Evolutionary conservation across 164 flowering plant genomes (phyloP).

Genomic region (Platanus orientalis): DNA sequence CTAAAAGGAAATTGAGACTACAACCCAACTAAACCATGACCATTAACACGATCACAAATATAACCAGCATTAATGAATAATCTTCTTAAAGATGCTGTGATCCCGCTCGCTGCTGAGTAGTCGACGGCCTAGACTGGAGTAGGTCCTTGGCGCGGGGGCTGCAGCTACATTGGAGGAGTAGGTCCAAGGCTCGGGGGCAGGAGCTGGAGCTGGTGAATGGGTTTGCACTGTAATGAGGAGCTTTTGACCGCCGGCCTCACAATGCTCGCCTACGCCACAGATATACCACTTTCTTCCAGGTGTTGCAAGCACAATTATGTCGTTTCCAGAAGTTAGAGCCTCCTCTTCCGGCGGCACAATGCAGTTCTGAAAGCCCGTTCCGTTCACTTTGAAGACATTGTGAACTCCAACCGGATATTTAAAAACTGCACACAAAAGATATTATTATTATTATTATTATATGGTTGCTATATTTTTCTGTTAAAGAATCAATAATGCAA

Average conservation of each 20-base stretch:
- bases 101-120: slow-evolving; percentile 3
- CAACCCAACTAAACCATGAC: not conserved
- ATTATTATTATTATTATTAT: not conserved
- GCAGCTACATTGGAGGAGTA: not conserved
- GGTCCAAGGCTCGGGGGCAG: slow-evolving; percentile 20
- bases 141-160: not conserved
- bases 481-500: too few relatives aligned
- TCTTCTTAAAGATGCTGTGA: not conserved
- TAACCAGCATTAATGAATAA: not conserved
- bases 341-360: too few relatives aligned
- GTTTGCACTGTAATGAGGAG: too few relatives aligned
- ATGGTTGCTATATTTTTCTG: too few relatives aligned
- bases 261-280: too few relatives aligned
- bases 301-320: too few relatives aligned
- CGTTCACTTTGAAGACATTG: too few relatives aligned
- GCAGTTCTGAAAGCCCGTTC: too few relatives aligned
- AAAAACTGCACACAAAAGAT: slow-evolving; percentile 18
- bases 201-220: slow-evolving; percentile 9
- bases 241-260: too few relatives aligned
- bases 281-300: too few relatives aligned
- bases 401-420: slow-evolving; percentile 15
- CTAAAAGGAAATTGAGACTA: too few relatives aligned
- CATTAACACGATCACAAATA: not conserved
- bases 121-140: too few relatives aligned
- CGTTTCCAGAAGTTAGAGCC: slow-evolving; percentile 19